Evolutionary conservation across 768 basidiomycete species (phyloP).

Genomic region (Hemileccinum rubropunctum): DNA sequence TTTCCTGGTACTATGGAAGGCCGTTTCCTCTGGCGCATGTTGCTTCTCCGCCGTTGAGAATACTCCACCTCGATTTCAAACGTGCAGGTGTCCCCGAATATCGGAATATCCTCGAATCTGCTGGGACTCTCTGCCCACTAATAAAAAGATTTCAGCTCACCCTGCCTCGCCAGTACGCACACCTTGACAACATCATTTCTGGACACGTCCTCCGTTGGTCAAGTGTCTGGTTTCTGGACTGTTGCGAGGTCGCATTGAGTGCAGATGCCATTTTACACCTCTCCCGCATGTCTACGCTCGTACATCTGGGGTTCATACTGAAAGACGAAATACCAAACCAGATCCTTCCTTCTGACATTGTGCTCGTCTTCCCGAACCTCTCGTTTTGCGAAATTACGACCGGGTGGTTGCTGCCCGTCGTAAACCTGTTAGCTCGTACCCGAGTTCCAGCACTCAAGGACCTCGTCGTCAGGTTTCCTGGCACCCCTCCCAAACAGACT

Average conservation of each 20-base stretch:
- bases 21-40: not conserved
- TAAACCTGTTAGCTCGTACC: not conserved
- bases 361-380: not conserved
- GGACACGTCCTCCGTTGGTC: conserved; percentile 1
- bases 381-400: not conserved
- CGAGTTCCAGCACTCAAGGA: not conserved
- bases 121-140: not conserved
- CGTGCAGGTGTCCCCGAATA: not conserved
- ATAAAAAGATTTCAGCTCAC: not conserved
- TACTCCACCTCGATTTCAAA: not conserved
- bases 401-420: not conserved
- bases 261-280: not conserved
- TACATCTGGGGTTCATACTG: not conserved
- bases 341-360: not conserved
- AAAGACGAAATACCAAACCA: not conserved
- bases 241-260: not conserved
- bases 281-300: not conserved
- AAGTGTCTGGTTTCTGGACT: not conserved
- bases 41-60: not conserved
- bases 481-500: not conserved
- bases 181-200: not conserved
- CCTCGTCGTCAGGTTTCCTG: not conserved
- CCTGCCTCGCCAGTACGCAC: not conserved
- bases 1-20: not conserved
- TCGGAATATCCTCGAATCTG: not conserved